A percentile compares a stretch with the other conserved stretches of the same genome.
Conservation (phyloP, 129 eudicot genomes). For the Helianthus tuberosus region DNA sequence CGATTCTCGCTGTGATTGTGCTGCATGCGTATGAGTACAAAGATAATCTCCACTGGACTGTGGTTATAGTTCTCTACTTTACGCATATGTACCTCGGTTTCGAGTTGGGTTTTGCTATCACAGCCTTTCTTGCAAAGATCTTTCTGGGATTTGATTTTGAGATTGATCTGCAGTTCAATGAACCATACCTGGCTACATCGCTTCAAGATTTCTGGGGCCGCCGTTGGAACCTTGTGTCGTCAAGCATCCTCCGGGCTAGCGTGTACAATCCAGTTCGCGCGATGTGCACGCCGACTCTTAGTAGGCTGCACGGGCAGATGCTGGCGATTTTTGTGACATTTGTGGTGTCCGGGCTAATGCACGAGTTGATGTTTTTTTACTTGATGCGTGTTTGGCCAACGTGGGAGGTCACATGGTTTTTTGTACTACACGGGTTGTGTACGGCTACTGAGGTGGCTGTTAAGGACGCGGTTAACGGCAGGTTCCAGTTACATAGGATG, state of each 20-base stretch:
- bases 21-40: constrained; percentile 32
- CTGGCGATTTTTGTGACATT: constrained; percentile 52
- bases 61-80: constrained; percentile 32
- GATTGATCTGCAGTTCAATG: constrained; percentile 63
- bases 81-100: constrained; percentile 45
- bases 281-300: constrained; percentile 15
- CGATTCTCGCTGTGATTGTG: constrained; percentile 22
- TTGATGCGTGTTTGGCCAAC: constrained; percentile 50
- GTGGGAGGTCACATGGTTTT: constrained; percentile 79
- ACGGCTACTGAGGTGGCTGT: constrained; percentile 46
- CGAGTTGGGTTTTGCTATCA: constrained; percentile 49
- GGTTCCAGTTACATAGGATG: constrained; percentile 40
- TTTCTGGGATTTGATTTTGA: constrained; percentile 42
- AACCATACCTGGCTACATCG: constrained; percentile 67
- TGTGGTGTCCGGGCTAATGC: constrained; percentile 68
- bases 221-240: constrained; percentile 72
- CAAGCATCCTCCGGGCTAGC: constrained; percentile 51
- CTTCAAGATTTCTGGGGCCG: constrained; percentile 82
- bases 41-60: constrained; percentile 29
- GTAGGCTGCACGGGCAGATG: constrained; percentile 25
- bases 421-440: constrained; percentile 58
- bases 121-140: constrained; percentile 38
- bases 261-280: constrained; percentile 43
- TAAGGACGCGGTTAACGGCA: constrained; percentile 40
- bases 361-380: constrained; percentile 52